Percentiles rank a stretch among this genome's conserved stretches.
These are phyloP conservation scores for Kodamaea fukazawae DNA, from an alignment of 805 yeast species.

Conservation along the genomic window DNA sequence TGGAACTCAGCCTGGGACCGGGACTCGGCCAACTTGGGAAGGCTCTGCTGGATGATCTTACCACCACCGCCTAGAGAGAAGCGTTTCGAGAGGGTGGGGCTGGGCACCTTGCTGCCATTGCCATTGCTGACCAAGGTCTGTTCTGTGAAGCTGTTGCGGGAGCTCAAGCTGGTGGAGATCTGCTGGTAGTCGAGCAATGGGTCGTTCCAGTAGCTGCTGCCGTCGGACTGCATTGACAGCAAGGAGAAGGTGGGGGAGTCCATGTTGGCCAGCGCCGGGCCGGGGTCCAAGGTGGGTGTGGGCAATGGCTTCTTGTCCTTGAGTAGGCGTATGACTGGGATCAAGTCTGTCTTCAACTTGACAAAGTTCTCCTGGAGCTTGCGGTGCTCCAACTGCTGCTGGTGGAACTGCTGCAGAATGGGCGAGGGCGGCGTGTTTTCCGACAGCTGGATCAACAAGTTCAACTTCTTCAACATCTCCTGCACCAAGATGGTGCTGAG, in stretches of 20 bases:
- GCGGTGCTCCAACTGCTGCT: conserved; percentile 28
- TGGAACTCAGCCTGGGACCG: conserved; percentile 15
- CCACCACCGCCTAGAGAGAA: conserved; percentile 41
- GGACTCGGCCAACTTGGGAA: conserved; percentile 17
- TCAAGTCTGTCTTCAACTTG: conserved; percentile 59
- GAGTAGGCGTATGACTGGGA: conserved; percentile 58
- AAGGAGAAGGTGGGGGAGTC: conserved; percentile 32
- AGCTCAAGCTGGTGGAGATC: conserved; percentile 1
- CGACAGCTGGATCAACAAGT: conserved; percentile 18
- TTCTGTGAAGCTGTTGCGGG: conserved; percentile 1
- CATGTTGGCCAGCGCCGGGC: conserved; percentile 18
- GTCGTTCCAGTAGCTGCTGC: conserved; percentile 10
- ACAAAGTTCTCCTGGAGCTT: conserved; percentile 52
- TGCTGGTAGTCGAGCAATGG: conserved; percentile 9
- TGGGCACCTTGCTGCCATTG: conserved; percentile 4
- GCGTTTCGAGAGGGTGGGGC: conserved; percentile 34
- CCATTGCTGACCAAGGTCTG: conserved; percentile 1
- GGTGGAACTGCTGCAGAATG: conserved; percentile 13
- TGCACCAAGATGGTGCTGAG: conserved; percentile 35
- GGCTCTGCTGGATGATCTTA: conserved; percentile 30
- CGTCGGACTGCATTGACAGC: conserved; percentile 12
- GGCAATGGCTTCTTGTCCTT: conserved; percentile 71
- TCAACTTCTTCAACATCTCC: conserved; percentile 31
- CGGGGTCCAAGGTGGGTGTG: conserved; percentile 53
- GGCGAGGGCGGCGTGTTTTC: conserved; percentile 5